Base-by-base conservation (phyloP, 1,284 basidiomycete genomes). In the Flammula alnicola region DNA sequence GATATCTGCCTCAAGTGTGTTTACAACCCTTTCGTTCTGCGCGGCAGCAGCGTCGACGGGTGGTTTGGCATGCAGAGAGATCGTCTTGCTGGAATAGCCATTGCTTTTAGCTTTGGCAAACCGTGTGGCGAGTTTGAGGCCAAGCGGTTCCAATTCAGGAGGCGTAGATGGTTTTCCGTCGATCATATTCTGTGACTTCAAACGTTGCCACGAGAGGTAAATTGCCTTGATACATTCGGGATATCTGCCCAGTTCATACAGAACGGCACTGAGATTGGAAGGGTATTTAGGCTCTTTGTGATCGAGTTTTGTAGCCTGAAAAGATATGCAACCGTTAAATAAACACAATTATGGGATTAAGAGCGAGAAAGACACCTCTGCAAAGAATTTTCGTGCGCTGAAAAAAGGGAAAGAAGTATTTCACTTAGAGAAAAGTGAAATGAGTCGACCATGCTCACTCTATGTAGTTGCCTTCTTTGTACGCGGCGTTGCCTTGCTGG, bases 51-150 rank as follows among this genome's bases (percentile, higher is more conserved):
- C n/a, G n/a, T n/a, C n/a, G n/a, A n/a, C n/a, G n/a, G n/a, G n/a
- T n/a, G n/a, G n/a, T n/a, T n/a, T n/a, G n/a, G n/a, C n/a, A n/a
- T n/a, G 47, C n/a, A 52, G 19, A 3, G 48, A 47, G 10, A 48
- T 41, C 20, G 25, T 27, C 16, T 40, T 39, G 29, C 33, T 35
- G 17, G n/a, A 20, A 14, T 48, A 38, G 20, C 45, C 51, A 17
- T 51, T 44, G 7, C 36, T 41, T 12, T 45, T 47, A 6, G 55
- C 51, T 43, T 53, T 53, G 19, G 55, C 55, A 20, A 53, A 48
- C 11, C 55, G 51, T 17, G 55, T 53, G 26, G 55, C 55, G 23
- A 56, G 55, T 30, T 56, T 56, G 22, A 53, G n/a, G n/a, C 33
- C 39, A 27, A 56, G 33, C 12, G 49, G 19, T 16, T 53, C 42